Conservation (phyloP, 768 basidiomycete species). For the Kwoniella sp. region DNA sequence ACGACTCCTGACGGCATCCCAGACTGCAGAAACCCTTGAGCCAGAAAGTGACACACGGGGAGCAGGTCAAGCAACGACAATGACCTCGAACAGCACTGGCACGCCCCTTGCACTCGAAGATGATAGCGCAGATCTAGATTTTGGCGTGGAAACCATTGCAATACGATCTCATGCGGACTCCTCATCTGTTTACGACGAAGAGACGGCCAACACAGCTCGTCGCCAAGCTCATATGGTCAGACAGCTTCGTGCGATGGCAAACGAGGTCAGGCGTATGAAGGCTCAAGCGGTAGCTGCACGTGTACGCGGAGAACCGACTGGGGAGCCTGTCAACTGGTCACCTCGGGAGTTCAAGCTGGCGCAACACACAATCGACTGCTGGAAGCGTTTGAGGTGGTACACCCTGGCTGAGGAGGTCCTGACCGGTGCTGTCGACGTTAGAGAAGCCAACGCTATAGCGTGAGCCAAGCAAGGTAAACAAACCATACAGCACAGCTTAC, state of each 20-base stretch:
- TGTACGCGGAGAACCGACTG: slow-evolving; percentile 58
- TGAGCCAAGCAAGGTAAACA: slow-evolving; percentile 11
- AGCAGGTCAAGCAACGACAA: slow-evolving; percentile 16
- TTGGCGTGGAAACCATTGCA: too few species aligned
- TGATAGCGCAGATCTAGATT: too few species aligned
- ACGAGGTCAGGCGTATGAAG: slow-evolving; percentile 74
- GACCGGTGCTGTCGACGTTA: slow-evolving; percentile 75
- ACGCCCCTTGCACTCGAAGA: slow-evolving; percentile 22
- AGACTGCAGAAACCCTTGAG: slow-evolving; percentile 33
- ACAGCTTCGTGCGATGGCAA: slow-evolving; percentile 72
- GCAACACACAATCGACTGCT: slow-evolving; percentile 73
- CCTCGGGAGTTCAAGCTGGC: slow-evolving; percentile 77
- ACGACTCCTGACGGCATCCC: slow-evolving; percentile 21
- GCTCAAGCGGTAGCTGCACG: slow-evolving; percentile 46
- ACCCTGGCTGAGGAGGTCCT: slow-evolving; percentile 88
- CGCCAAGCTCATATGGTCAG: slow-evolving; percentile 72
- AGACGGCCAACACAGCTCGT: slow-evolving; percentile 19
- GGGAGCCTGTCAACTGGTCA: slow-evolving; percentile 77
- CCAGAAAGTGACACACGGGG: slow-evolving; percentile 35
- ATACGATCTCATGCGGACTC: too few species aligned
- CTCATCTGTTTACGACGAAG: too few species aligned
- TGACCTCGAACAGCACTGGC: slow-evolving; percentile 26
- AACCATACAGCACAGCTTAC: background rate
- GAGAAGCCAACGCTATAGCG: slow-evolving; percentile 85
- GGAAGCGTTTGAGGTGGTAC: slow-evolving; percentile 78